Evolutionary conservation across 345 rosid genomes (phyloP), one percentile per base, ranked within the genome.

Genomic region (Ailanthus altissimus): DNA sequence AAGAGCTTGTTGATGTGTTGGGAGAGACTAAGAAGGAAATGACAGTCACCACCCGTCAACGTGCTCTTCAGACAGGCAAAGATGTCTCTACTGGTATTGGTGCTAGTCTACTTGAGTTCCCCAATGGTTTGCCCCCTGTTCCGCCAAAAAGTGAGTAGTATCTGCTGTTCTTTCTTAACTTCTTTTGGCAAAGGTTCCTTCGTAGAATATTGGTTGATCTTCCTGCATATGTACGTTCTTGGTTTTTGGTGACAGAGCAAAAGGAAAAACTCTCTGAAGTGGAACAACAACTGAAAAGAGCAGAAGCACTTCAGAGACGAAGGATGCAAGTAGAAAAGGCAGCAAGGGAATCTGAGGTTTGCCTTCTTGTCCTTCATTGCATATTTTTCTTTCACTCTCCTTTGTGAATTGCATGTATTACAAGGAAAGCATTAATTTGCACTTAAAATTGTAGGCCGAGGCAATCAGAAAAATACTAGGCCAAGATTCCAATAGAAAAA

Each of bases 261-360:
- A 89, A 87, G 80, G 89, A 89, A 72, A 81, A 86, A 81, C 86
- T 87, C 18, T 60, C 90, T 6, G 93, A 89, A 74, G 76, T 87
- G 46, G 93, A 89, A 75, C 86, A 78, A 79, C 89, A 89, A 81
- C 67, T 83, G 45, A 89, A 86, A 84, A 86, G 87, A 77, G 80
- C 84, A 9, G 89, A 89, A 83, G 89, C 90, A 25, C 88, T 87
- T 54, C 87, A 89, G 78, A 84, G 83, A 73, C 86, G 90, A 1
- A 77, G 88, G 76, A 75, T 86, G 81, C 91, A 89, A 77, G 87
- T 86, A 42, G 88, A 86, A 77, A 89, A 89, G 87, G 89, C 90
- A 46, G 90, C 89, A 28, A 83, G 83, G 75, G 91, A 84, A 61
- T 83, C 88, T 74, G 81, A 87, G 90, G 92, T 89, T 38, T 71